Evolutionary conservation across 768 basidiomycete species (phyloP), one percentile per base, ranked within the genome.

Genomic region (Amanita fuliginea): DNA sequence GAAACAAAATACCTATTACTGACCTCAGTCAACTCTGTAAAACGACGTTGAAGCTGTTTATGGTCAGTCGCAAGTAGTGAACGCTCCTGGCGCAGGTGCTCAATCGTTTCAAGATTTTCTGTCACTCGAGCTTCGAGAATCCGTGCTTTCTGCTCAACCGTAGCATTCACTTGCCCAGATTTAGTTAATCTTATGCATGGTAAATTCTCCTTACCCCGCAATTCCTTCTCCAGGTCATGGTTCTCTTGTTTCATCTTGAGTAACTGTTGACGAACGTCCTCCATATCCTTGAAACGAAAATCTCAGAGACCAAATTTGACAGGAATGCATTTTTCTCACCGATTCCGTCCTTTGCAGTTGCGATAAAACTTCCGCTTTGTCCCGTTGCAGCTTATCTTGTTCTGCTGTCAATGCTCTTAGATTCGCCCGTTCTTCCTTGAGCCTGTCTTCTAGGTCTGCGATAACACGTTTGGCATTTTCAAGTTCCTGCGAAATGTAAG

Each of bases 21-120:
- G 54, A 85, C 89, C 70, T 88, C 81, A 5, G 83, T 75, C 7
- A 77, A 70, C 39, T 86, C 78, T 3, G 76, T 63, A 55, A 81
- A 83, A 16, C 75, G 78, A 18, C 72, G 73, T 59, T 91, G 86
- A 26, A 92, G 72, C 41, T 77, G 72, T 60, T 84, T 85, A 58
- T 90, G 79, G 56, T 91, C 86, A 13, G 67, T 63, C 7, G 72
- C 73, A 21, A 93, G 76, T 42, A 82, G 60, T 24, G 82, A 74
- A 3, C 87, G 83, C 58, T 93, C 90, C 53, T 83, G 76, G 18
- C 90, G 77, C 28, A 93, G 68, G 26, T 83, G 78, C 22, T 87
- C 79, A 42, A 91, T 85, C 2, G 77, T 76, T 51, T 78, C 76
- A 0, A 70, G 64, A 51, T 89, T 92, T 62, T 86, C 83, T 9